These are phyloP conservation scores for Acorus calamus DNA, from an alignment of 106 monocot species.

Conservation along the genomic window DNA sequence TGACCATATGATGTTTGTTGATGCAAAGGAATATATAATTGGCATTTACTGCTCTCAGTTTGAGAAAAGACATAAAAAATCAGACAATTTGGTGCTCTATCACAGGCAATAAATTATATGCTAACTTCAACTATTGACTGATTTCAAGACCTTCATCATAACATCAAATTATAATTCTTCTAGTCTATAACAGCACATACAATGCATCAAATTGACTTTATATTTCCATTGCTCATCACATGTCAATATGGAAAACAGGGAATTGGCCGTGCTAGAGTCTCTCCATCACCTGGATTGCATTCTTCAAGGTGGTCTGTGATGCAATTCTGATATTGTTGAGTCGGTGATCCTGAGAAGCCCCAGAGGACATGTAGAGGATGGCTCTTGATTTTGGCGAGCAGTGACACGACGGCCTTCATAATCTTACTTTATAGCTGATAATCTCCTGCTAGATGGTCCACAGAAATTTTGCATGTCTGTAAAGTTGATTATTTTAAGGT, in stretches of 20 bases:
- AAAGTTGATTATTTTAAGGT: too few species aligned
- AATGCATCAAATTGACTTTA: neutral
- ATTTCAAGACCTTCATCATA: too few species aligned
- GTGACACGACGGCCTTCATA: conserved; percentile 28
- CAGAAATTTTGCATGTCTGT: too few species aligned
- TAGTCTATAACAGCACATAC: too few species aligned
- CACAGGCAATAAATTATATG: too few species aligned
- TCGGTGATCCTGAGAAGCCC: neutral
- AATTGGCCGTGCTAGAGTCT: conserved; percentile 28
- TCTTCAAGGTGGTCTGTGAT: conserved; percentile 32
- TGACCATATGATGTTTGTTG: too few species aligned
- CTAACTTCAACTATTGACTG: too few species aligned
- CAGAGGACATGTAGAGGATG: conserved; percentile 15
- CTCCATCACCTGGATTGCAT: conserved; percentile 23
- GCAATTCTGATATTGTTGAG: conserved; percentile 10
- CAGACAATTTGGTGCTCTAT: too few species aligned
- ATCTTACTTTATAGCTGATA: conserved; percentile 22
- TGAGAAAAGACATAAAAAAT: too few species aligned
- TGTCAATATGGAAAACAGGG: conserved; percentile 34
- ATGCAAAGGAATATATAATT: too few species aligned
- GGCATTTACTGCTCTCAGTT: too few species aligned
- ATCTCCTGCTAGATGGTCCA: neutral
- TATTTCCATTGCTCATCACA: conserved; percentile 12
- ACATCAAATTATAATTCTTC: too few species aligned
- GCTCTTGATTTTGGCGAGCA: conserved; percentile 35